Conservation (phyloP, 78 protist species). For the Diacronema lutheri region DNA sequence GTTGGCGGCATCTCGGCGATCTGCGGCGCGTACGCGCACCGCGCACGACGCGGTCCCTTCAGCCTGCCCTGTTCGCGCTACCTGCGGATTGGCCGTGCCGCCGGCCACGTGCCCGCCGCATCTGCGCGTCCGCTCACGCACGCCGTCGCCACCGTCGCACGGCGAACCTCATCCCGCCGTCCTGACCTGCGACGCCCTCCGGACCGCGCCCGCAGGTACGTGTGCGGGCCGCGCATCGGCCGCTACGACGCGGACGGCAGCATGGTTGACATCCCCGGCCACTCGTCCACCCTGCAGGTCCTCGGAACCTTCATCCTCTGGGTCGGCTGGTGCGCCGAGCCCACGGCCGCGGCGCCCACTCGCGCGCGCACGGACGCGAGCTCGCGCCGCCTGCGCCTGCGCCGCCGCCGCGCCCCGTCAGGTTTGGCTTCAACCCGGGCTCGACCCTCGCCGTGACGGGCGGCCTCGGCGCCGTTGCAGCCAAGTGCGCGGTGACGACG, state of each 20-base stretch:
- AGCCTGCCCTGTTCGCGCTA: too few relatives aligned
- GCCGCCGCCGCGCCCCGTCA: conserved; percentile 1
- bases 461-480: conserved; percentile 33
- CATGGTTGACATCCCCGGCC: conserved; percentile 38
- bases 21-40: conserved; percentile 37
- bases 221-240: conserved; percentile 19
- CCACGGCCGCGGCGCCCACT: too few relatives aligned
- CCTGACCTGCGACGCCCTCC: too few relatives aligned
- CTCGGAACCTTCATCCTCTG: conserved; percentile 28
- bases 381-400: too few relatives aligned
- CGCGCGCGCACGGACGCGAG: too few relatives aligned
- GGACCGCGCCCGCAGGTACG: too few relatives aligned
- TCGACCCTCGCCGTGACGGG: not conserved
- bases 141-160: too few relatives aligned
- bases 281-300: conserved; percentile 31
- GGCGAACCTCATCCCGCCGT: too few relatives aligned
- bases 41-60: too few relatives aligned
- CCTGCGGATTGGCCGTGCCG: too few relatives aligned
- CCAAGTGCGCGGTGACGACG: conserved; percentile 31
- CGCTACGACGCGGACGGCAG: not conserved
- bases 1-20: conserved; percentile 3
- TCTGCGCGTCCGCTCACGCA: too few relatives aligned
- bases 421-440: not conserved
- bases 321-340: conserved; percentile 26
- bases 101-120: too few relatives aligned